These are phyloP conservation scores for Quaeritorhiza haematococci DNA, from an alignment of 371 early-diverging fungal species.

Conservation along the genomic window DNA sequence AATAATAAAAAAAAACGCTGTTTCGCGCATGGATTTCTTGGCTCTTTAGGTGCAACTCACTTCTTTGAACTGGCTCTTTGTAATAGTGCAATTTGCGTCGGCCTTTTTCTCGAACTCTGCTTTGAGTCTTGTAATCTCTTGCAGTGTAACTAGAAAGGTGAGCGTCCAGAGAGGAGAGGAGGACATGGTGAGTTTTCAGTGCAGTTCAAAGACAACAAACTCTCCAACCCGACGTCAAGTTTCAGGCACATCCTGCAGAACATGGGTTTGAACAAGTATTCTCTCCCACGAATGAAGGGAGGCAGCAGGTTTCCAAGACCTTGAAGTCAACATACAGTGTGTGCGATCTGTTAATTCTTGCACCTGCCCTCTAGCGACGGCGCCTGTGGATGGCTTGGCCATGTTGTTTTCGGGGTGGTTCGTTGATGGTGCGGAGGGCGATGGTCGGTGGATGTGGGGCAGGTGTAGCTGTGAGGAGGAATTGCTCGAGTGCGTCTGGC, in stretches of 20 bases:
- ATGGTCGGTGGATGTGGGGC: no score
- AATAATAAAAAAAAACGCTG: conserved; percentile 3
- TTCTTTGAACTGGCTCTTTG: conserved; percentile 69
- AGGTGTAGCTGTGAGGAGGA: no score
- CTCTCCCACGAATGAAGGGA: no score
- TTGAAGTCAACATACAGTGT: conserved; percentile 2
- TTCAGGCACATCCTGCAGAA: no score
- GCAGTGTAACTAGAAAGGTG: conserved; percentile 47
- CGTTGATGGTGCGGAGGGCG: no score
- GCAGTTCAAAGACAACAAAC: background rate
- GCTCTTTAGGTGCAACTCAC: conserved; percentile 37
- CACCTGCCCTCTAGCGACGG: background rate
- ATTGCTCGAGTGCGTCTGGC: no score
- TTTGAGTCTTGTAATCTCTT: conserved; percentile 63
- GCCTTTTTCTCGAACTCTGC: conserved; percentile 60
- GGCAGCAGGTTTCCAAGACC: background rate
- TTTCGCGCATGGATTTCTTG: background rate
- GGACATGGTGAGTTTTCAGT: background rate
- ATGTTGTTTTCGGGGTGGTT: no score
- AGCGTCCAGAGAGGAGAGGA: background rate
- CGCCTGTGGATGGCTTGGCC: no score
- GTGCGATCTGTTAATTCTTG: background rate
- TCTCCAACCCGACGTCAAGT: background rate
- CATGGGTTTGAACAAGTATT: no score
- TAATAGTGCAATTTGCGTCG: conserved; percentile 47